phyloP scores from a whole-genome alignment of 1,284 basidiomycete species.

The Puccinia novopanici region DNA sequence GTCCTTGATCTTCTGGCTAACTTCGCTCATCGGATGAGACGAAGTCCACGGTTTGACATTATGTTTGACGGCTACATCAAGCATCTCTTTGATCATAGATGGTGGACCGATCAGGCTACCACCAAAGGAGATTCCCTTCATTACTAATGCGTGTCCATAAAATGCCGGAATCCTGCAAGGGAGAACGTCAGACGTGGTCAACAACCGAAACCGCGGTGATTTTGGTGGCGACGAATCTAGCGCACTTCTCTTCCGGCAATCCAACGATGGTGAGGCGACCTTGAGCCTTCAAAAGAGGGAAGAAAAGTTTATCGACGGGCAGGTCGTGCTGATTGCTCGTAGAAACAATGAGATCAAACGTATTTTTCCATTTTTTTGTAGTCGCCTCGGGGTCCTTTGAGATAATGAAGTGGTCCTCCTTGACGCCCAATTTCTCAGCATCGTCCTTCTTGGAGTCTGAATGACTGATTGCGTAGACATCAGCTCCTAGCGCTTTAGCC shows the following conservation, averaged over 20 bases:
- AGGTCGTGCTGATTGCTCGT: conserved; percentile 43
- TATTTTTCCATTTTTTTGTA: conserved; percentile 38
- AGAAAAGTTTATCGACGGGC: conserved; percentile 37
- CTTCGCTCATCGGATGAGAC: conserved; percentile 36
- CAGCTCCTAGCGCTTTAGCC: conserved; percentile 45
- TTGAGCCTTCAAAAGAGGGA: conserved; percentile 26
- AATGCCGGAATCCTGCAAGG: conserved; percentile 32
- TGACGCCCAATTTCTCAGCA: conserved; percentile 37
- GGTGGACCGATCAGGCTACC: conserved; percentile 45
- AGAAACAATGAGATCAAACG: conserved; percentile 46
- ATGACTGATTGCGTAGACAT: conserved; percentile 37
- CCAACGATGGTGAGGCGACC: conserved; percentile 37
- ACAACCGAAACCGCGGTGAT: too few relatives aligned
- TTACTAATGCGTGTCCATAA: conserved; percentile 41
- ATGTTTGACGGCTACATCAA: conserved; percentile 48
- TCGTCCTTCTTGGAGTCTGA: conserved; percentile 46
- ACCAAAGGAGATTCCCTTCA: conserved; percentile 42
- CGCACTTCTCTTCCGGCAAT: conserved; percentile 47
- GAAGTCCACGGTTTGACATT: conserved; percentile 38
- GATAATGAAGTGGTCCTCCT: conserved; percentile 40
- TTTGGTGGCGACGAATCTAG: too few relatives aligned
- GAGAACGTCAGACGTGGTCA: too few relatives aligned
- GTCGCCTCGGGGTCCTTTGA: conserved; percentile 11
- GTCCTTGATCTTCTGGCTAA: conserved; percentile 44
- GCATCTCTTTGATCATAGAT: conserved; percentile 43